Base-by-base conservation (phyloP, 2,329 filamentous ascomycete species). In the Pezicula neosporulosa region DNA sequence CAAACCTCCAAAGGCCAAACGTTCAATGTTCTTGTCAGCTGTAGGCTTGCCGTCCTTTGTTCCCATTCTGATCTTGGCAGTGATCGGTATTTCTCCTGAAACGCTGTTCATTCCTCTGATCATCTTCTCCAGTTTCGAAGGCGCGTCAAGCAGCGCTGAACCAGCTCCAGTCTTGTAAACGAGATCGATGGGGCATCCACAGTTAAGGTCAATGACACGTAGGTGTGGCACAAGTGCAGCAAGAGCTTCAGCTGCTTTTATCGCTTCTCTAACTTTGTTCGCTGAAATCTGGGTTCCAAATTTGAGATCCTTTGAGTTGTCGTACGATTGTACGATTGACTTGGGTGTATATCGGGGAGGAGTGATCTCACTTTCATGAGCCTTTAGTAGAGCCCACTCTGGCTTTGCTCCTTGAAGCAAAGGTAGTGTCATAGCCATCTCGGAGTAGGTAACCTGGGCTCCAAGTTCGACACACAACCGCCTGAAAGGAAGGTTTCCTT, bases 341-440 rank as follows among this genome's bases (percentile, higher is more conserved):
- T 72, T 72, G 36, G 69, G 65, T 1, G 75, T 78, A 63, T 90
- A 85, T 35, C 78, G 81, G 16, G 93, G 93, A 21, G 90, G 82
- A 19, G 74, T 70, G 16, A 87, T 76, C 70, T 99, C 94, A 6
- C 86, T 88, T 66, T 91, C 85, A 66, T 99, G 94, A 3, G 90
- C 90, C 70, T 94, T 95, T 78, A 97, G 83, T 50, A 99, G 76
- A 18, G 94, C 91, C 94, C 94, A 99, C 73, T 99, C 94, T 2
- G 86, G 80, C 71, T 93, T 95, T 57, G 88, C 83, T 35, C 94
- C 94, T 69, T 97, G 91, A 6, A 99, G 79, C 39, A 99, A 73
- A 9, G 93, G 92, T 69, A 96, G 75, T 27, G 90, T 86, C 81
- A 99, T 89, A 4, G 93, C 94, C 94, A 99, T 99, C 71, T 99